Conservation (phyloP, 495 filamentous ascomycete species). For the Neurospora tetraspora region DNA sequence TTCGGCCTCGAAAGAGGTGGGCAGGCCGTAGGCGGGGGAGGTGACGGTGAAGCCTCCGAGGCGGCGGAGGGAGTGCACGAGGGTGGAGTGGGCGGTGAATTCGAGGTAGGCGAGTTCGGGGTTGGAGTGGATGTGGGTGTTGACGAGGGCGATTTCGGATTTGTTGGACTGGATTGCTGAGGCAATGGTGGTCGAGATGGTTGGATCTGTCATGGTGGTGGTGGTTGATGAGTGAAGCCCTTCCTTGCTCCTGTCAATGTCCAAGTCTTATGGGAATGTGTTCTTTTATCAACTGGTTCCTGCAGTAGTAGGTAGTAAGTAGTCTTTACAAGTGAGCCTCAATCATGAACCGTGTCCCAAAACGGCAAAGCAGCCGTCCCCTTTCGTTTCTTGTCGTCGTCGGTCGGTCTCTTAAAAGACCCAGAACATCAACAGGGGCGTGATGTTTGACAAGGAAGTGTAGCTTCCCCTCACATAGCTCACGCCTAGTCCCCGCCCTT, state of each 20-base stretch:
- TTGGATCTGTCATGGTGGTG: neutral
- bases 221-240: neutral
- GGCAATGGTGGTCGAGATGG: constrained; percentile 16
- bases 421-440: neutral
- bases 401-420: neutral
- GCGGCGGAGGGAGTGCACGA: constrained; percentile 30
- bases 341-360: neutral
- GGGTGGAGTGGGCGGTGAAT: constrained; percentile 40
- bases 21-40: constrained; percentile 38
- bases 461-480: neutral
- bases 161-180: constrained; percentile 6
- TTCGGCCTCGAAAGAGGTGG: constrained; percentile 45
- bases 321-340: neutral
- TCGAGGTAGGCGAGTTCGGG: constrained; percentile 48
- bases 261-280: neutral
- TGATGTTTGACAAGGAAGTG: neutral
- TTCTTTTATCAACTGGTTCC: neutral
- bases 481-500: neutral
- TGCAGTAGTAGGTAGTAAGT: neutral
- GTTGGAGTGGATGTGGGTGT: constrained; percentile 40
- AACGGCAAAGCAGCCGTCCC: neutral
- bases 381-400: neutral
- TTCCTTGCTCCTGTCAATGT: neutral
- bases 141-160: constrained; percentile 32
- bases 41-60: constrained; percentile 33